Evolutionary conservation across 2,329 filamentous ascomycete genomes (phyloP), one percentile per base, ranked within the genome.

Genomic region (Trichoderma sp.): DNA sequence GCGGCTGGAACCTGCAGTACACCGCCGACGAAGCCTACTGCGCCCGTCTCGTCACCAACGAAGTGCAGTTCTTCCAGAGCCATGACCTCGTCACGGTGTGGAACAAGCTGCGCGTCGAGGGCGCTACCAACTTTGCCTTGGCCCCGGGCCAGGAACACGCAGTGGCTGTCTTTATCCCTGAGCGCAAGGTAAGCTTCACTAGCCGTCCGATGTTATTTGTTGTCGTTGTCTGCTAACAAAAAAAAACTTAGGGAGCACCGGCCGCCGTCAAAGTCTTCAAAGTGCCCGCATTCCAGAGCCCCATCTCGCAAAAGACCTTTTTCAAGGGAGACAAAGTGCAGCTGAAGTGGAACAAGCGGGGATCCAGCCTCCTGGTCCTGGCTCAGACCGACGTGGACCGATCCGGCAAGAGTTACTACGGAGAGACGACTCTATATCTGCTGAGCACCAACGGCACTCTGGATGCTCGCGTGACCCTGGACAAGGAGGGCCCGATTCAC

Each of bases 301-400:
- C 95, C 5, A 91, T 97, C 64, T 98, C 95, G 51, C 95, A 98
- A 81, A 99, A 99, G 90, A 98, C 92, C 1, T 99, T 99, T 81
- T 99, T 94, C 90, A 99, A 99, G 86, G 95, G 95, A 74, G 96
- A 99, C 86, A 98, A 98, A 86, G 95, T 99, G 62, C 94, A 98
- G 83, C 86, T 99, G 80, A 98, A 98, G 86, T 99, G 96, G 96
- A 99, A 99, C 83, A 89, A 92, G 76, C 87, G 94, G 74, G 96
- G 96, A 68, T 97, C 95, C 47, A 95, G 92, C 80, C 83, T 98
- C 80, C 92, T 99, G 79, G 95, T 98, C 76, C 89, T 99, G 78
- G 95, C 96, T 71, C 95, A 98, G 85, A 99, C 96, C 36, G 96
- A 99, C 74, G 96, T 98, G 69, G 96, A 99, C 84, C 97, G 96